phyloP scores from a whole-genome alignment of 768 basidiomycete genomes.

The Leccinum longicurvipes region DNA sequence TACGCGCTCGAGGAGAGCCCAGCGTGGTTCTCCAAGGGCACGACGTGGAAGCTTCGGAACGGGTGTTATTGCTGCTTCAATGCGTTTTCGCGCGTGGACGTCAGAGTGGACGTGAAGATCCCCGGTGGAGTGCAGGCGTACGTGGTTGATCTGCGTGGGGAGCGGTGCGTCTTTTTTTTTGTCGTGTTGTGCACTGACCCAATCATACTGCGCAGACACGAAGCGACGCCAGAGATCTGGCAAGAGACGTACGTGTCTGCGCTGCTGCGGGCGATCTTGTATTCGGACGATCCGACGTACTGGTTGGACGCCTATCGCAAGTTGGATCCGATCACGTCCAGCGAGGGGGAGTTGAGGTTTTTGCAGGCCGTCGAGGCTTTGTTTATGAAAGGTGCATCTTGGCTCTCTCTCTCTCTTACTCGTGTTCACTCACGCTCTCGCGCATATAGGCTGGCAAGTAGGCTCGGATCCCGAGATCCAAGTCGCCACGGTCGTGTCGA shows the following conservation, averaged over 20 bases:
- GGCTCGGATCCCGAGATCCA: conserved; percentile 99
- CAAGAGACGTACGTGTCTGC: conserved; percentile 97
- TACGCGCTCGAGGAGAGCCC: conserved; percentile 89
- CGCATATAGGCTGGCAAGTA: conserved; percentile 84
- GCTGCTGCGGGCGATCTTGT: conserved; percentile 84
- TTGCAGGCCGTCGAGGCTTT: conserved; percentile 85
- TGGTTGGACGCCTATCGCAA: conserved; percentile 92
- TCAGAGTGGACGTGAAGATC: conserved; percentile 97
- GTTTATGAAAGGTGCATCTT: conserved; percentile 70
- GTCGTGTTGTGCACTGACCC: not conserved
- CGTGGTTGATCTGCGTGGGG: conserved; percentile 90
- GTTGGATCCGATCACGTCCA: conserved; percentile 88
- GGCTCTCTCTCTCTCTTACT: not conserved
- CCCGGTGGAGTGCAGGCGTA: conserved; percentile 96
- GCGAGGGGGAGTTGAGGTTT: conserved; percentile 87
- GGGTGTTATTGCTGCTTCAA: conserved; percentile 98
- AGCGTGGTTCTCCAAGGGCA: conserved; percentile 87
- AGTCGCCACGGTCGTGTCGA: conserved; percentile 93
- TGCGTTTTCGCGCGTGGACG: conserved; percentile 94
- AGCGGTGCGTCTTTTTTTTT: conserved; percentile 58
- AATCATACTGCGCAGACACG: conserved; percentile 46
- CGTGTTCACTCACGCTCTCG: not conserved
- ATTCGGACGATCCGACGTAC: conserved; percentile 93
- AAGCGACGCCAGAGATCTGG: conserved; percentile 91
- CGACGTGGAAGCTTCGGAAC: conserved; percentile 86